Evolutionary conservation across 1,139 yeast genomes (phyloP).

Genomic region (Debaryomyces nepalensis): DNA sequence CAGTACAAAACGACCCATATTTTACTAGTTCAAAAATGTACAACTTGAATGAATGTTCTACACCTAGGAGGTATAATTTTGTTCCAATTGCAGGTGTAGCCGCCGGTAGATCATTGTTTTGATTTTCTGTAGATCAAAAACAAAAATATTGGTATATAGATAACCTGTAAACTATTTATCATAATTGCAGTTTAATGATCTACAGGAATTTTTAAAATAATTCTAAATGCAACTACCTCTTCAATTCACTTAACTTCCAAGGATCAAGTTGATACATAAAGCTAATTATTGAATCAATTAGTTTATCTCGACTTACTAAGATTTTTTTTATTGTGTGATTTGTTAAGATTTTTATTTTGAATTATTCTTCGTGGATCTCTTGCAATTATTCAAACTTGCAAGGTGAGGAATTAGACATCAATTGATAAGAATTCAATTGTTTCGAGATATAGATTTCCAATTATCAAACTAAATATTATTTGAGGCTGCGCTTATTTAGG

Average conservation of each 20-base stretch:
- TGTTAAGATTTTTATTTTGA: slow-evolving; percentile 1
- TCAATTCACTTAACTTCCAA: not conserved
- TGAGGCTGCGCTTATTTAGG: no score
- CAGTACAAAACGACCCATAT: slow-evolving; percentile 21
- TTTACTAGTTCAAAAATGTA: not conserved
- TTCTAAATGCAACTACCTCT: slow-evolving; percentile 1
- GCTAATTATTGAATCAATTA: slow-evolving; percentile 5
- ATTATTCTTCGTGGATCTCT: not conserved
- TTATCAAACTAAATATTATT: no score
- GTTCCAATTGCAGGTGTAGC: slow-evolving; percentile 4
- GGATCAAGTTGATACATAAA: slow-evolving; percentile 6
- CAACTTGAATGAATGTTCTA: not conserved
- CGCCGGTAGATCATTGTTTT: slow-evolving; percentile 7
- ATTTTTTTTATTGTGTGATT: slow-evolving; percentile 3
- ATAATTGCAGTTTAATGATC: not conserved
- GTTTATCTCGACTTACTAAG: not conserved
- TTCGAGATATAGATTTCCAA: not conserved
- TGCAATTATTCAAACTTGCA: slow-evolving; percentile 1
- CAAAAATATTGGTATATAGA: not conserved
- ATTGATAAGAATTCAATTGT: not conserved
- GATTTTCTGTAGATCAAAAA: slow-evolving; percentile 7
- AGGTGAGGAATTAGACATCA: not conserved
- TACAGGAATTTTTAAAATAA: not conserved
- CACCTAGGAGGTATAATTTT: not conserved
- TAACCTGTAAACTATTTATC: not conserved